A percentile compares a stretch with the other conserved stretches of the same genome.
These are phyloP conservation scores for Solanum chmielewskii DNA, from an alignment of 257 asterid genomes.

Conservation along the genomic window DNA sequence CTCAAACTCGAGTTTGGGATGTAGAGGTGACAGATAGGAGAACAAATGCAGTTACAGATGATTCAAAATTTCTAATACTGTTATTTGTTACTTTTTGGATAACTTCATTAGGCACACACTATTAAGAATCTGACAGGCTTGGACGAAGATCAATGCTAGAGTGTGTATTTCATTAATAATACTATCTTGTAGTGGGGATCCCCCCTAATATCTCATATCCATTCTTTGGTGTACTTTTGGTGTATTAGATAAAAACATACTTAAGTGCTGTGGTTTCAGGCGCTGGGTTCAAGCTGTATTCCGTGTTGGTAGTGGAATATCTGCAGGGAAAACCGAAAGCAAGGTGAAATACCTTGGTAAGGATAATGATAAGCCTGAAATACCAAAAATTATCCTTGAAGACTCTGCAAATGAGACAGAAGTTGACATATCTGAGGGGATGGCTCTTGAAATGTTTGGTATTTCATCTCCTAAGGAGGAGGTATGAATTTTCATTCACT, in stretches of 20 bases:
- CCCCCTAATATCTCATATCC: neutral
- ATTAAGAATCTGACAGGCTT: neutral
- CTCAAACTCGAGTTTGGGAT: neutral
- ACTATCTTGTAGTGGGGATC: neutral
- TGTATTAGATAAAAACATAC: neutral
- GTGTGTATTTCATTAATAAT: neutral
- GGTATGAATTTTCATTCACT: constrained; percentile 27
- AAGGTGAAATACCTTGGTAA: constrained; percentile 2
- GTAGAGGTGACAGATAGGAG: neutral
- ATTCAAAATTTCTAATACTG: neutral
- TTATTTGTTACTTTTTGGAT: neutral
- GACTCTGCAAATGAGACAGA: constrained; percentile 25
- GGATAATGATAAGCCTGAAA: constrained; percentile 13
- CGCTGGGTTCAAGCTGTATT: constrained; percentile 98
- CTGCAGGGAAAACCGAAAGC: constrained; percentile 6
- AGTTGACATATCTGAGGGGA: constrained; percentile 69
- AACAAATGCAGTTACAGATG: neutral
- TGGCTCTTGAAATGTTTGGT: constrained; percentile 72
- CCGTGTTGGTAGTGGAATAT: constrained; percentile 13
- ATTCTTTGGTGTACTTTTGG: neutral
- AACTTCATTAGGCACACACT: neutral
- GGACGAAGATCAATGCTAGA: neutral
- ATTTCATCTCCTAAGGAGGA: constrained; percentile 47
- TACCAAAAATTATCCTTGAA: constrained; percentile 13
- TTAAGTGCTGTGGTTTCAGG: constrained; percentile 27